Percentiles rank a stretch among this genome's conserved stretches.
phyloP scores from a whole-genome alignment of 768 basidiomycete genomes.

The Gymnopilus dilepis region DNA sequence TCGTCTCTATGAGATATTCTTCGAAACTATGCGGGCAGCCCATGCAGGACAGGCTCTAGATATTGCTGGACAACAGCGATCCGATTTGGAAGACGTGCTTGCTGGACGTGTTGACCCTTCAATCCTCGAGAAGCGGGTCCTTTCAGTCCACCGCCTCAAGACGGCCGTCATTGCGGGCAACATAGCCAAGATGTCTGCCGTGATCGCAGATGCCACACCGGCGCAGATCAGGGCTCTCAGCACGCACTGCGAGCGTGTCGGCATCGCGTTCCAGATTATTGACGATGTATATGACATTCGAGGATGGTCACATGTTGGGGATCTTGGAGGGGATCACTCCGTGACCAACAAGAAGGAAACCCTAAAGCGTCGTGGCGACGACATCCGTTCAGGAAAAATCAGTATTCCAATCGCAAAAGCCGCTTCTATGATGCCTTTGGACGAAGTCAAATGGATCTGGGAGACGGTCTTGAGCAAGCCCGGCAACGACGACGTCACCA shows the following conservation, averaged over 20 bases:
- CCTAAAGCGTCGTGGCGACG: background rate
- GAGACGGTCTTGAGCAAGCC: conserved; percentile 5
- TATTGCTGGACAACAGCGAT: conserved; percentile 1
- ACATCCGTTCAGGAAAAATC: conserved; percentile 5
- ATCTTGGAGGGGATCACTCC: background rate
- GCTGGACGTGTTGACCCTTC: conserved; percentile 1
- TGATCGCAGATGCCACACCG: background rate
- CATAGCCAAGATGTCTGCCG: conserved; percentile 2
- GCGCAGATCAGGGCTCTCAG: background rate
- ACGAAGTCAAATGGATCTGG: conserved; percentile 4
- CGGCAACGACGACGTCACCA: conserved; percentile 2
- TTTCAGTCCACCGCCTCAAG: conserved; percentile 1
- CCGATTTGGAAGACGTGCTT: background rate
- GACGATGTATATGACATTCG: conserved; percentile 8
- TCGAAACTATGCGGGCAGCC: conserved; percentile 6
- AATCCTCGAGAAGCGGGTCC: conserved; percentile 1
- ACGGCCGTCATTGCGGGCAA: conserved; percentile 6
- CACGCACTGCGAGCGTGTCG: background rate
- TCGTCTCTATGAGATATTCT: background rate
- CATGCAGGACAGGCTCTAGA: conserved; percentile 5
- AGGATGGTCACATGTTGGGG: background rate
- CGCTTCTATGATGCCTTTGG: conserved; percentile 1
- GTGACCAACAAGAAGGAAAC: background rate
- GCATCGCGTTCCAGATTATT: conserved; percentile 4
- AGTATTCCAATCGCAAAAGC: conserved; percentile 6